Conservation (phyloP, 768 basidiomycete species). For the Mycena maculata region DNA sequence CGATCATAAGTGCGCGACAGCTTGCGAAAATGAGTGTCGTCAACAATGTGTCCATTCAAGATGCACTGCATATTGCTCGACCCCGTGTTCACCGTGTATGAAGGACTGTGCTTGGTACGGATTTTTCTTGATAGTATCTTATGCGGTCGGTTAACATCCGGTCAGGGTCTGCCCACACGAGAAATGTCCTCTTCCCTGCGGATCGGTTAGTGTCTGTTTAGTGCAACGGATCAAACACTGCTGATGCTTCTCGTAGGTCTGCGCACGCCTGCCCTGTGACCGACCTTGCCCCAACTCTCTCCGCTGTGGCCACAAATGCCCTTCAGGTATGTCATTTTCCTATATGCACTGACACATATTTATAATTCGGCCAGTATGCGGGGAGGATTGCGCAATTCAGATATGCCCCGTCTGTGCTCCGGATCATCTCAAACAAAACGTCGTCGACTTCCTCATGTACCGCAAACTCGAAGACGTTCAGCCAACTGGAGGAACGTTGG, state of each 20-base stretch:
- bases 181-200: slow-evolving; percentile 71
- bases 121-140: not conserved
- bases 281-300: slow-evolving; percentile 60
- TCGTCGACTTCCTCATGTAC: slow-evolving; percentile 72
- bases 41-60: slow-evolving; percentile 66
- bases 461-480: slow-evolving; percentile 62
- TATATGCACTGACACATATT: not conserved
- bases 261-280: slow-evolving; percentile 74
- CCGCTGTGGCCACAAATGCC: slow-evolving; percentile 72
- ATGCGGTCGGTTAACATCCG: not conserved
- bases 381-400: slow-evolving; percentile 70
- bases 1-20: slow-evolving; percentile 59
- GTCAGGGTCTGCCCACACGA: slow-evolving; percentile 65
- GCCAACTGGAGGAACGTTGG: slow-evolving; percentile 50
- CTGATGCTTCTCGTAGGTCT: slow-evolving; percentile 60
- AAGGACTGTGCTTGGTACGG: slow-evolving; percentile 67
- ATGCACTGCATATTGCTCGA: slow-evolving; percentile 61
- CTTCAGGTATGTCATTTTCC: slow-evolving; percentile 61
- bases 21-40: slow-evolving; percentile 60
- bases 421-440: slow-evolving; percentile 46
- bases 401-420: slow-evolving; percentile 64
- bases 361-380: slow-evolving; percentile 62
- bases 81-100: slow-evolving; percentile 71
- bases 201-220: slow-evolving; percentile 62
- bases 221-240: not conserved